A percentile compares a stretch with the other conserved stretches of the same genome.
Conservation (phyloP, 2,329 filamentous ascomycete species). For the Scedosporium dehoogii region DNA sequence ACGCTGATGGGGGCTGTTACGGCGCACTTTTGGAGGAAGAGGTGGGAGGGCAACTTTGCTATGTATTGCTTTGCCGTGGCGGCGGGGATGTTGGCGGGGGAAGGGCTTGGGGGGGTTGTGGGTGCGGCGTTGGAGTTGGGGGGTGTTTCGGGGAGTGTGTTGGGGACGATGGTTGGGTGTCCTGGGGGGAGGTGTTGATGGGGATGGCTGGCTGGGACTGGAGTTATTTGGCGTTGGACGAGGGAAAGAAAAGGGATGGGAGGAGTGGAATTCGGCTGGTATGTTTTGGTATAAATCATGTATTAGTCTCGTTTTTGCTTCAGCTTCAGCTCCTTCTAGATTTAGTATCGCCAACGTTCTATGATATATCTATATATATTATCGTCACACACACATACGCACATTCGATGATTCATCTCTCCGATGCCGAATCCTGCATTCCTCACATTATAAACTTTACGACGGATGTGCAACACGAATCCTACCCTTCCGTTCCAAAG, state of each 20-base stretch:
- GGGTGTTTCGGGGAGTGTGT: conserved; percentile 2
- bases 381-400: no score
- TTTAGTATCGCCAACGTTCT: no score
- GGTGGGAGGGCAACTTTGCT: conserved; percentile 37
- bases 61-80: conserved; percentile 49
- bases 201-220: no score
- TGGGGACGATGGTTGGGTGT: not conserved
- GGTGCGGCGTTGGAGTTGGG: conserved; percentile 38
- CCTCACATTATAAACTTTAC: no score
- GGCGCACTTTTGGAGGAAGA: conserved; percentile 44
- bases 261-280: not conserved
- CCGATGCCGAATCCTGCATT: no score
- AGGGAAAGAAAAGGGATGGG: not conserved
- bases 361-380: no score
- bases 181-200: not conserved
- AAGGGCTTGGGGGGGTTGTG: conserved; percentile 52
- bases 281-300: not conserved
- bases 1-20: conserved; percentile 45
- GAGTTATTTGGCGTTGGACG: not conserved
- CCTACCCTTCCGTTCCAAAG: no score
- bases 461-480: no score
- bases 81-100: conserved; percentile 52
- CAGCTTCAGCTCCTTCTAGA: no score
- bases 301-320: no score
- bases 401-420: no score